phyloP scores from a whole-genome alignment of 2,329 filamentous ascomycete genomes.

The Curvularia eragrostidis region DNA sequence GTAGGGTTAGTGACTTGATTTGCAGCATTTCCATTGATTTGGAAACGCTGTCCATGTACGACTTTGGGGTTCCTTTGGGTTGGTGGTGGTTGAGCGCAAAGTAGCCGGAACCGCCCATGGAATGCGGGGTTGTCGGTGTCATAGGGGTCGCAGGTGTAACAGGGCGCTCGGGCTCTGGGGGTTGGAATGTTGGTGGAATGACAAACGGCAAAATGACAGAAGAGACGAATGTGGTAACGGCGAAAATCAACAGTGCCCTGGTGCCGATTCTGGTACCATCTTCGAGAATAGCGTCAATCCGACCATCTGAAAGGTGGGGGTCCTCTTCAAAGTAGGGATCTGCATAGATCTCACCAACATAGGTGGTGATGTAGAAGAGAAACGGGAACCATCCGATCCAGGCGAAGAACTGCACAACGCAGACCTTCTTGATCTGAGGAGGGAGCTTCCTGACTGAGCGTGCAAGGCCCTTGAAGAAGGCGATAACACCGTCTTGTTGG shows the following conservation, averaged over 20 bases:
- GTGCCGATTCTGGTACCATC: conserved; percentile 85
- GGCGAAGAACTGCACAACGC: conserved; percentile 68
- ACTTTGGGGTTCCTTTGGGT: conserved; percentile 29
- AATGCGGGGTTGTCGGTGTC: conserved; percentile 43
- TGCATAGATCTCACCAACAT: conserved; percentile 90
- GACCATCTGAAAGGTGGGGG: conserved; percentile 75
- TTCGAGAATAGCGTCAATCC: conserved; percentile 83
- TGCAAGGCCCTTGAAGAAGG: conserved; percentile 82
- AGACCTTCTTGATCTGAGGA: conserved; percentile 81
- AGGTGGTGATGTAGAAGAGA: conserved; percentile 93
- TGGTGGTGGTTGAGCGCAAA: conserved; percentile 38
- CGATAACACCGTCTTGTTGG: conserved; percentile 68
- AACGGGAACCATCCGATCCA: conserved; percentile 98
- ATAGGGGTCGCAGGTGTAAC: conserved; percentile 51
- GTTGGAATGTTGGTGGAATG: conserved; percentile 77
- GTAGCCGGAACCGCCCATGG: conserved; percentile 44
- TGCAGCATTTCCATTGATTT: conserved; percentile 66
- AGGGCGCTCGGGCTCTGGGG: conserved; percentile 49
- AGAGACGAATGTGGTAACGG: conserved; percentile 79
- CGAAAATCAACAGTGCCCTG: conserved; percentile 86
- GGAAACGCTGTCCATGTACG: conserved; percentile 31
- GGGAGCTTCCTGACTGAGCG: conserved; percentile 79
- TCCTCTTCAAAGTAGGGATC: conserved; percentile 80
- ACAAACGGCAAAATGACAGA: conserved; percentile 87
- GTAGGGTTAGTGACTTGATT: conserved; percentile 84